Base-by-base conservation (phyloP, 768 basidiomycete genomes). In the Leccinum uliginosum region DNA sequence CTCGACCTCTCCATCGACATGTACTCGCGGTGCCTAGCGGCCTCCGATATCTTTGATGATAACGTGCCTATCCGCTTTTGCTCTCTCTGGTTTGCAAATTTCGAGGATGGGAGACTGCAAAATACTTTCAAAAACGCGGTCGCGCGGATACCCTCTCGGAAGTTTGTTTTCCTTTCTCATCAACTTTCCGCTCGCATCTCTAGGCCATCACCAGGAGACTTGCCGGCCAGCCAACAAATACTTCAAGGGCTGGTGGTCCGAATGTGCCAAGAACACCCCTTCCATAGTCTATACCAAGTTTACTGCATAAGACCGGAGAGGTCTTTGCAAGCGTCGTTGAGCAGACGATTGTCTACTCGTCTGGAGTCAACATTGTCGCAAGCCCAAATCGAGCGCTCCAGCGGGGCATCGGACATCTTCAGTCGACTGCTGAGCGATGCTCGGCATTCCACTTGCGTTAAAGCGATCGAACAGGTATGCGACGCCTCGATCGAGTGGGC, bases 1-100 rank as follows among this genome's bases (percentile, higher is more conserved):
- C 80, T 98, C 9, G 74, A 78, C 27, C 81, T 84, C 54, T 89
- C 95, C 0, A 77, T 97, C 55, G 78, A 84, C 40, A 95, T 95
- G 91, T 94, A 92, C 72, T 87, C 93, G 3, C 80, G 77, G 17
- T 87, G 87, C 58, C 78, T 99, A 38, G 74, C 80, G 27, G 69
- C 78, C 1, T 89, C 90, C 0, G 86, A 93, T 62, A 72, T 72
- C 0, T 87, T 83, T 59, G 91, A 98, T 66, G 85, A 86, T 54
- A 84, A 89, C 53, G 85, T 83, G 1, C 77, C 87, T 4, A 89
- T 93, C 53, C 84, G 92, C 11, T 77, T 99, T 27, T 87, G 85
- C 61, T 94, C 95, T 2, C 79, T 98, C 3, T 98, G 96, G 97
- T 85, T 98, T 59, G 83, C 88, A 1, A 91, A 93, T 65, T 89